Evolutionary conservation across 23 red algal genomes (phyloP), one percentile per base, ranked within the genome.

Genomic region (Chondrus crispus): DNA sequence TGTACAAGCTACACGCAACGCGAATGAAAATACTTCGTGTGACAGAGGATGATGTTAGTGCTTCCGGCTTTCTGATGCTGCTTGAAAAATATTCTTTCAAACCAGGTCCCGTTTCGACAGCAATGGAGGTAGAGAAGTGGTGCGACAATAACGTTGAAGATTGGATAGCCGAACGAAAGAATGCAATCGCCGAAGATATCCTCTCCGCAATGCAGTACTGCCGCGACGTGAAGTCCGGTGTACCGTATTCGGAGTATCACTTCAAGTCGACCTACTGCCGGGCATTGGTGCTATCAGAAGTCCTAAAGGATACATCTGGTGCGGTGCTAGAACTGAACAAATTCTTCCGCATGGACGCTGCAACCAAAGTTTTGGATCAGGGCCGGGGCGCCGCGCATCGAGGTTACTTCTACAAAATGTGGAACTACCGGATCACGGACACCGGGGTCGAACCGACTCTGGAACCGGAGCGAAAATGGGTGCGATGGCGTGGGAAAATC

Each of bases 381-480:
- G 79, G 79, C 44, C 79, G 76, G 42, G 89, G 84, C 73, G 89
- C 76, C 4, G 62, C 75, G 9, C 76, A 92, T 58, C 75, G 89
- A 8, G 89, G 89, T 13, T 92, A 92, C 42, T 92, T 92, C 69
- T 92, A 84, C 51, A 68, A 58, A 18, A 92, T 92, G 77, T 92
- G 89, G 89, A 92, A 92, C 38, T 92, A 92, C 37, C 74, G 77
- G 14, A 68, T 78, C 51, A 92, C 89, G 30, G 89, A 92, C 62
- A 92, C 89, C 2, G 89, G 89, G 10, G 47, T 84, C 40, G 89
- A 92, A 33, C 76, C 79, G 39, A 62, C 89, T 5, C 13, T 92
- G 35, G 89, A 92, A 70, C 60, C 89, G 3, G 89, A 92, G 46
- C 54, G 89, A 62, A 92, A 92, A 43, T 58, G 71, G 35, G 77